A percentile compares a stretch with the other conserved stretches of the same genome.
Evolutionary conservation across 768 basidiomycete species (phyloP).

Genomic region (Tylopilus cervinicoccineus): DNA sequence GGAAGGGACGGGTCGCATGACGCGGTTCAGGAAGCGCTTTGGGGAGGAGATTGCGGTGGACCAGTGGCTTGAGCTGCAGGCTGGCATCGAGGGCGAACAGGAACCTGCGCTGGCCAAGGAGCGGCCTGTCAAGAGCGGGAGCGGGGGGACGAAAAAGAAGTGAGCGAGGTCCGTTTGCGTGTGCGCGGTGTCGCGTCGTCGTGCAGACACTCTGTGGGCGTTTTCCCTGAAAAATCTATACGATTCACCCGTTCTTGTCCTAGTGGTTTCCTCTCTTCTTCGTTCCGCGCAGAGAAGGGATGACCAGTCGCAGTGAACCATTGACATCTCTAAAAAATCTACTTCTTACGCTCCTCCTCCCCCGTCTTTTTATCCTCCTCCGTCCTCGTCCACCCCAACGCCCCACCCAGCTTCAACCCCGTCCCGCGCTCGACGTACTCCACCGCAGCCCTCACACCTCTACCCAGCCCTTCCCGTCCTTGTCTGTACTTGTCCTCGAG

Average conservation of each 20-base stretch:
- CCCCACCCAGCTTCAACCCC: constrained; percentile 67
- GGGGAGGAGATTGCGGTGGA: constrained; percentile 44
- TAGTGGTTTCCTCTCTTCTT: too few species aligned
- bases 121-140: constrained; percentile 8
- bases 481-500: constrained; percentile 48
- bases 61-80: constrained; percentile 27
- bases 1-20: constrained; percentile 71
- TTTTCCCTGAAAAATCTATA: too few species aligned
- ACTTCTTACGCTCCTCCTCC: constrained; percentile 15
- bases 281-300: too few species aligned
- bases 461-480: constrained; percentile 42
- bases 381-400: constrained; percentile 41
- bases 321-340: constrained; percentile 6
- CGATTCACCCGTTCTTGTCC: too few species aligned
- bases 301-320: too few species aligned
- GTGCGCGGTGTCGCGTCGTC: neutral
- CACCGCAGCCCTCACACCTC: constrained; percentile 44
- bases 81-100: constrained; percentile 21
- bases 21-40: constrained; percentile 75
- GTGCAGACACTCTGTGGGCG: too few species aligned
- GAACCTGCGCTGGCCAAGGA: constrained; percentile 28
- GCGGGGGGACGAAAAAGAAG: constrained; percentile 17
- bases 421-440: constrained; percentile 62
- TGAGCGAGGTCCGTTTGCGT: constrained; percentile 9
- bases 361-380: constrained; percentile 10